Percentiles rank a stretch among this genome's conserved stretches.
Conservation (phyloP, 179 eudicot genomes). For the Nepenthes alata region DNA sequence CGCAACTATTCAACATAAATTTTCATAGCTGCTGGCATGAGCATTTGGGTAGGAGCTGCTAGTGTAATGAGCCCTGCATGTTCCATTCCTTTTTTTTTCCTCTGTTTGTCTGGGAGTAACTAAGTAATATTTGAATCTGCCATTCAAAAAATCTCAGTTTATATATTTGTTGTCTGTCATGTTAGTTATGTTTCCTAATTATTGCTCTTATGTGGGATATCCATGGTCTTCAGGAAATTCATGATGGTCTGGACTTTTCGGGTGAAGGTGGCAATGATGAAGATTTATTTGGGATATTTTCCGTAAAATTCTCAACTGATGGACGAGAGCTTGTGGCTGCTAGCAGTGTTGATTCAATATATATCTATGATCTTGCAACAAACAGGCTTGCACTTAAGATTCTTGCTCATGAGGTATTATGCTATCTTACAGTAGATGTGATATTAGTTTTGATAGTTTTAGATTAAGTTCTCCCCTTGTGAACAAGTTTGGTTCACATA, state of each 20-base stretch:
- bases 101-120: no score
- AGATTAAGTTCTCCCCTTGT: no score
- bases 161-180: background rate
- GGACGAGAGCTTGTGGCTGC: slow-evolving; percentile 88
- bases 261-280: slow-evolving; percentile 30
- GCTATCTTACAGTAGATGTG: background rate
- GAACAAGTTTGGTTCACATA: no score
- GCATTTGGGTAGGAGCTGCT: no score
- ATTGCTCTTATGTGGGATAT: slow-evolving; percentile 1
- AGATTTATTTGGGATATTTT: slow-evolving; percentile 59
- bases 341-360: slow-evolving; percentile 56
- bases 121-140: no score
- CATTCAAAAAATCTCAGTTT: no score
- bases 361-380: slow-evolving; percentile 60
- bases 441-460: background rate
- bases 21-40: no score
- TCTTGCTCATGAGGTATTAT: slow-evolving; percentile 56
- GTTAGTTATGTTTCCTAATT: no score
- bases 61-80: no score
- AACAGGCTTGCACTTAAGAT: slow-evolving; percentile 44
- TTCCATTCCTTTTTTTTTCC: no score
- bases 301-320: slow-evolving; percentile 77
- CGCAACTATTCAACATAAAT: no score
- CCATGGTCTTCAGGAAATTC: slow-evolving; percentile 52
- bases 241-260: slow-evolving; percentile 75